Conservation (phyloP, 148 eudicot genomes). For the Heliamphora exappendiculata region DNA sequence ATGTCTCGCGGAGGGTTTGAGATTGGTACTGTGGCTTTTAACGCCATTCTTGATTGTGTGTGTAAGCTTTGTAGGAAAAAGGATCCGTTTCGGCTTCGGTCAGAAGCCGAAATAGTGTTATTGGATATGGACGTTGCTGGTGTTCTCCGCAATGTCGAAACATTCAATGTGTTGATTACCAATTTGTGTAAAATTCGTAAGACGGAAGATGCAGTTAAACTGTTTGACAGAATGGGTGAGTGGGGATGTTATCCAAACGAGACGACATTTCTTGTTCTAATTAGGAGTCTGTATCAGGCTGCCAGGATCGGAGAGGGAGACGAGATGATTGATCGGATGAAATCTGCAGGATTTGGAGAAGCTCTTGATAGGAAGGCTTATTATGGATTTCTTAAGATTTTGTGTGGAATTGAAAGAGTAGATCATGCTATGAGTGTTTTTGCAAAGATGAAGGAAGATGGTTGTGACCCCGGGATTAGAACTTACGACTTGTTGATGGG, state of each 20-base stretch:
- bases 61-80: slow-evolving; percentile 82
- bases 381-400: slow-evolving; percentile 60
- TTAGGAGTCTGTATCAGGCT: slow-evolving; percentile 81
- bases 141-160: slow-evolving; percentile 71
- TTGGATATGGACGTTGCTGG: slow-evolving; percentile 88
- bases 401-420: slow-evolving; percentile 91
- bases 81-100: slow-evolving; percentile 58
- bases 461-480: slow-evolving; percentile 62
- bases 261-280: slow-evolving; percentile 60
- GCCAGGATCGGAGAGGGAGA: slow-evolving; percentile 90
- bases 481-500: slow-evolving; percentile 75
- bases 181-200: slow-evolving; percentile 74
- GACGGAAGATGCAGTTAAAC: slow-evolving; percentile 56
- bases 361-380: slow-evolving; percentile 63
- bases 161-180: slow-evolving; percentile 68
- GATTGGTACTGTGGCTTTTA: slow-evolving; percentile 54
- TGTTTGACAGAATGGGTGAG: slow-evolving; percentile 81
- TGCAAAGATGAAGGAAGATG: slow-evolving; percentile 72
- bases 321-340: slow-evolving; percentile 89
- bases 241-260: slow-evolving; percentile 85
- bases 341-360: slow-evolving; percentile 68
- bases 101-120: slow-evolving; percentile 57
- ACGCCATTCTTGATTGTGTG: slow-evolving; percentile 78
- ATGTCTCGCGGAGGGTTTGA: slow-evolving; percentile 91
- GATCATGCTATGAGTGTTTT: slow-evolving; percentile 77